These are phyloP conservation scores for Sporothrix curviconia DNA, from an alignment of 2,329 filamentous ascomycete genomes.

Conservation along the genomic window DNA sequence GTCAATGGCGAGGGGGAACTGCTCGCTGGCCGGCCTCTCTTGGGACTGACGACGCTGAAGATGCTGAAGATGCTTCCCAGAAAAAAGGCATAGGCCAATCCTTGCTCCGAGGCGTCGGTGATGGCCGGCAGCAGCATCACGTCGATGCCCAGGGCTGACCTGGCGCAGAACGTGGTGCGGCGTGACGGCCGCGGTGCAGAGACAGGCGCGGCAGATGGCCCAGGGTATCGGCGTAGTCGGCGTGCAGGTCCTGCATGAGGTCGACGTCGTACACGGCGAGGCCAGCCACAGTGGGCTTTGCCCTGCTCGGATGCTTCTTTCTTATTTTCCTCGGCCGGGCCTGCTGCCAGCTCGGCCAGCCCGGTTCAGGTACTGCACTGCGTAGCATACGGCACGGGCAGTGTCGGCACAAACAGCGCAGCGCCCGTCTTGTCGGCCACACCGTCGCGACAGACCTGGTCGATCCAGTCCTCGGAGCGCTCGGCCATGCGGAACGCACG, in stretches of 20 bases:
- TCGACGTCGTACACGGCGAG: conserved; percentile 74
- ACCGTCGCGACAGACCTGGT: conserved; percentile 52
- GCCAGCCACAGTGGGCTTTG: conserved; percentile 44
- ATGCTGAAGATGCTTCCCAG: no score
- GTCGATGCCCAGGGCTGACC: conserved; percentile 70
- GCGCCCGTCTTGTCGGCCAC: conserved; percentile 23
- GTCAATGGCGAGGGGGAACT: conserved; percentile 61
- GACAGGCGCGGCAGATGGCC: conserved; percentile 64
- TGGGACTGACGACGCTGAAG: no score
- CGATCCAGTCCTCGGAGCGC: conserved; percentile 75
- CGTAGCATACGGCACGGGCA: conserved; percentile 66
- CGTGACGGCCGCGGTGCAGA: conserved; percentile 58
- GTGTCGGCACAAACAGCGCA: conserved; percentile 57
- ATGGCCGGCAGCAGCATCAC: conserved; percentile 64
- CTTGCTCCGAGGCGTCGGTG: conserved; percentile 68
- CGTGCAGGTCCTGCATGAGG: conserved; percentile 60
- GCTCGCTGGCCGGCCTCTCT: conserved; percentile 14
- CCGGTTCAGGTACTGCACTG: conserved; percentile 79
- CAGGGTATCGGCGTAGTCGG: conserved; percentile 44
- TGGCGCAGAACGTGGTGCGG: conserved; percentile 75
- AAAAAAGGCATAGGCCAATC: conserved; percentile 74
- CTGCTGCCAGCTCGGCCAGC: conserved; percentile 43
- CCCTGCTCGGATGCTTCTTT: conserved; percentile 43
- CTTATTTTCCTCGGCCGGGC: neutral
- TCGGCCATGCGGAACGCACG: conserved; percentile 77